These are phyloP conservation scores for Salix brachista DNA, from an alignment of 345 rosid genomes.

Conservation along the genomic window DNA sequence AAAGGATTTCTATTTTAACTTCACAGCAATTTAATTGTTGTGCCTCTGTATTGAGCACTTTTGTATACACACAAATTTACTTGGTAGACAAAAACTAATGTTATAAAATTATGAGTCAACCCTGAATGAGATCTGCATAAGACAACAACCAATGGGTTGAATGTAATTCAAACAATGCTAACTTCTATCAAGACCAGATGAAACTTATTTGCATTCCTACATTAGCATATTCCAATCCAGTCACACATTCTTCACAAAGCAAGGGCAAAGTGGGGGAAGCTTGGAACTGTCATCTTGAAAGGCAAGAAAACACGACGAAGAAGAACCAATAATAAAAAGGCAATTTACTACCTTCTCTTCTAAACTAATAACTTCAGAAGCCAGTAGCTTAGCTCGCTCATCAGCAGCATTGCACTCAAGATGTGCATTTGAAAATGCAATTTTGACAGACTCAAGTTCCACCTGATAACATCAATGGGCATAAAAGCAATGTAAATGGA, in stretches of 20 bases:
- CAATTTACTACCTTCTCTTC: slow-evolving; percentile 81
- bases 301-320: neutral
- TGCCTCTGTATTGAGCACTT: neutral
- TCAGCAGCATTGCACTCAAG: slow-evolving; percentile 90
- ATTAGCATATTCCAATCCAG: neutral
- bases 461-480: slow-evolving; percentile 43
- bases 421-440: slow-evolving; percentile 66
- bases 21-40: neutral
- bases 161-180: neutral
- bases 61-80: neutral
- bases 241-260: neutral
- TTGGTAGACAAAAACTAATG: neutral
- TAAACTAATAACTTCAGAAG: slow-evolving; percentile 94
- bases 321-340: neutral
- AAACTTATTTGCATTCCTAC: neutral
- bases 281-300: neutral
- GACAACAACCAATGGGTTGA: neutral
- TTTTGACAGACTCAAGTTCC: slow-evolving; percentile 74
- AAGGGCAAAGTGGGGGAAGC: neutral
- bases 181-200: neutral
- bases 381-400: slow-evolving; percentile 84
- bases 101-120: neutral
- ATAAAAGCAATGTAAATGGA: slow-evolving; percentile 11
- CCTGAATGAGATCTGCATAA: neutral
- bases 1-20: neutral